Base-by-base conservation (phyloP, 176 grass and related monocot species). In the Musa itinerans region DNA sequence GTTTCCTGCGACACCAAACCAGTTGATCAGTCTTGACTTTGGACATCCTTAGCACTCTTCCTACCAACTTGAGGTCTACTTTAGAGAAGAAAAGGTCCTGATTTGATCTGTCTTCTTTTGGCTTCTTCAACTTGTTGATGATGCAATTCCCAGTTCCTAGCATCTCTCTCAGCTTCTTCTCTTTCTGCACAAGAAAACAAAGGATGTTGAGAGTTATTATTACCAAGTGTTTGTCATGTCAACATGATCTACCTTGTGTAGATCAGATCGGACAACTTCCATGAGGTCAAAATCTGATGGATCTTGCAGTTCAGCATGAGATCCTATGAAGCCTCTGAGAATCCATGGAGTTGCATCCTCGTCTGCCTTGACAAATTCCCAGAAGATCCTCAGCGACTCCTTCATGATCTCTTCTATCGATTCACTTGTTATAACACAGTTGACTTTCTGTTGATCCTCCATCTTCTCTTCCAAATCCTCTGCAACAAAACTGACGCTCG, bases 341-440 rank as follows among this genome's bases (percentile, higher is more conserved):
- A 99, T 78, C 5, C 80, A 80, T 0, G 82, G 80, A 3, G 82
- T 66, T 82, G 93, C 88, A 2, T 85, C 79, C 80, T 82, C 91
- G 78, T 99, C 95, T 1, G 82, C 86, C 76, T 89, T 99, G 73
- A 99, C 89, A 75, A 99, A 99, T 65, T 99, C 95, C 95, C 95
- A 99, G 61, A 99, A 84, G 13, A 87, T 71, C 54, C 73, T 84
- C 80, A 99, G 94, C 3, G 88, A 79, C 74, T 99, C 95, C 74
- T 86, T 88, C 90, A 94, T 99, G 76, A 91, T 85, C 1, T 89
- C 83, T 82, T 94, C 95, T 72, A 99, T 50, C 53, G 83, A 82
- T 75, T 99, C 95, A 34, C 95, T 89, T 11, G 83, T 87, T 64
- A 89, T 0, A 5, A 43, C 4, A 6, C 34, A 0, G 4, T 43